Evolutionary conservation across 2,329 filamentous ascomycete genomes (phyloP).

Genomic region (Dothistroma septosporum): DNA sequence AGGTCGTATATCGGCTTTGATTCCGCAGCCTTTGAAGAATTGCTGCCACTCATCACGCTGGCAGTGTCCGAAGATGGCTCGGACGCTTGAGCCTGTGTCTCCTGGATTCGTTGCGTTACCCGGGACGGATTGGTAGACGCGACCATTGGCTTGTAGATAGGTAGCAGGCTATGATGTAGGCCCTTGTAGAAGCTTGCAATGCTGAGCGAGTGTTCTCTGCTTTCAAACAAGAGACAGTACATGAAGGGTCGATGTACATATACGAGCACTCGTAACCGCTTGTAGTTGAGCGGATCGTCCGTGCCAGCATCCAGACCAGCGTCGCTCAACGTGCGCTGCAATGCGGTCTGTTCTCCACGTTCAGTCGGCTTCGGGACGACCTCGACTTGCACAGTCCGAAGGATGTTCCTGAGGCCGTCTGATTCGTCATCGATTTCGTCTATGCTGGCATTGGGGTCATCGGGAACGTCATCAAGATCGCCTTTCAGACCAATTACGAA

Average conservation of each 20-base stretch:
- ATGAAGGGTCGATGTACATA: slow-evolving; percentile 72
- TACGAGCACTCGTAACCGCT: slow-evolving; percentile 61
- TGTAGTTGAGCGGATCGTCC: slow-evolving; percentile 16
- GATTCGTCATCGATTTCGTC: slow-evolving; percentile 31
- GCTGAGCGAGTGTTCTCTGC: slow-evolving; percentile 53
- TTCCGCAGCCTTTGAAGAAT: slow-evolving; percentile 21
- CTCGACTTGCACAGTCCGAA: slow-evolving; percentile 66
- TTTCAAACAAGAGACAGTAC: slow-evolving; percentile 68
- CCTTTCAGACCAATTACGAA: slow-evolving; percentile 68
- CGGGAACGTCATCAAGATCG: slow-evolving; percentile 53
- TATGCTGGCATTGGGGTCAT: slow-evolving; percentile 37
- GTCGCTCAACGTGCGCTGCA: slow-evolving; percentile 20
- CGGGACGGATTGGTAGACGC: slow-evolving; percentile 40
- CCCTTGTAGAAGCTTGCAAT: slow-evolving; percentile 46
- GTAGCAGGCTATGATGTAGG: slow-evolving; percentile 50
- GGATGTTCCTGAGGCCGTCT: slow-evolving; percentile 50
- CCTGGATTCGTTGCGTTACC: slow-evolving; percentile 41
- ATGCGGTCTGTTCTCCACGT: slow-evolving; percentile 8
- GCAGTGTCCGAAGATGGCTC: slow-evolving; percentile 29
- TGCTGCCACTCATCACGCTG: slow-evolving; percentile 31
- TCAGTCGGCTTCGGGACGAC: slow-evolving; percentile 2
- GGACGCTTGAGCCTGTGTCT: slow-evolving; percentile 22
- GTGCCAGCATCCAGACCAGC: slow-evolving; percentile 13
- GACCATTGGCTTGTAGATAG: slow-evolving; percentile 45
- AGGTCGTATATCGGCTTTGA: slow-evolving; percentile 53